Conservation (phyloP, 805 yeast species). For the Nakazawaea ishiwadae region DNA sequence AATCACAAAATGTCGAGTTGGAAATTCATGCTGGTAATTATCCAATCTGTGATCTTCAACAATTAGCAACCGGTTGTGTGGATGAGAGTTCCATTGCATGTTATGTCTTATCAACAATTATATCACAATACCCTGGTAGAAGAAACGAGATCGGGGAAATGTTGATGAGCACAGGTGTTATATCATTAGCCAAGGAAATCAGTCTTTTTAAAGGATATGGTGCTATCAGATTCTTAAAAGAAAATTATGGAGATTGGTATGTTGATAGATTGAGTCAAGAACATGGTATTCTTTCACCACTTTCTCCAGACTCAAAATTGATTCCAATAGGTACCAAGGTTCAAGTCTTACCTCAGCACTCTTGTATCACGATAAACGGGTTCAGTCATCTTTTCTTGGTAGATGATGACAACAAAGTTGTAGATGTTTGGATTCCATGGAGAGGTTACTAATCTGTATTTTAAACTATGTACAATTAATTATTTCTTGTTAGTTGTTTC, state of each 20-base stretch:
- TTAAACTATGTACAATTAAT: not conserved
- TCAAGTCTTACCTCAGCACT: slow-evolving; percentile 61
- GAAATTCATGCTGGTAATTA: slow-evolving; percentile 85
- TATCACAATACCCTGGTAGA: slow-evolving; percentile 55
- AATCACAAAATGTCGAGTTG: slow-evolving; percentile 33
- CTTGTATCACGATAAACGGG: slow-evolving; percentile 66
- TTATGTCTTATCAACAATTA: slow-evolving; percentile 51
- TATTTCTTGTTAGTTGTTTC: slow-evolving; percentile 3
- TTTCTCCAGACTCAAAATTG: slow-evolving; percentile 38
- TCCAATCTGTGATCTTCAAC: slow-evolving; percentile 70
- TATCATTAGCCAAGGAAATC: slow-evolving; percentile 62
- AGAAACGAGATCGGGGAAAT: slow-evolving; percentile 50
- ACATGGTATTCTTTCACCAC: slow-evolving; percentile 68
- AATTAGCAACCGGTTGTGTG: slow-evolving; percentile 64
- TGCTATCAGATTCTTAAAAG: slow-evolving; percentile 29
- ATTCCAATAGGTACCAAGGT: slow-evolving; percentile 54
- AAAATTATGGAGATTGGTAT: slow-evolving; percentile 49
- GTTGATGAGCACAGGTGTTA: slow-evolving; percentile 67
- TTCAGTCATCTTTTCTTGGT: slow-evolving; percentile 54
- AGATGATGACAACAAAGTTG: slow-evolving; percentile 43
- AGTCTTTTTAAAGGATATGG: slow-evolving; percentile 63
- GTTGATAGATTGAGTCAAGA: slow-evolving; percentile 73
- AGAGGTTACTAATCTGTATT: slow-evolving; percentile 35
- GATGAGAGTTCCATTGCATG: slow-evolving; percentile 41
- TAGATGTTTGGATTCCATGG: slow-evolving; percentile 64